Evolutionary conservation across 2,329 filamentous ascomycete species (phyloP).

Genomic region (Claviceps sp.): DNA sequence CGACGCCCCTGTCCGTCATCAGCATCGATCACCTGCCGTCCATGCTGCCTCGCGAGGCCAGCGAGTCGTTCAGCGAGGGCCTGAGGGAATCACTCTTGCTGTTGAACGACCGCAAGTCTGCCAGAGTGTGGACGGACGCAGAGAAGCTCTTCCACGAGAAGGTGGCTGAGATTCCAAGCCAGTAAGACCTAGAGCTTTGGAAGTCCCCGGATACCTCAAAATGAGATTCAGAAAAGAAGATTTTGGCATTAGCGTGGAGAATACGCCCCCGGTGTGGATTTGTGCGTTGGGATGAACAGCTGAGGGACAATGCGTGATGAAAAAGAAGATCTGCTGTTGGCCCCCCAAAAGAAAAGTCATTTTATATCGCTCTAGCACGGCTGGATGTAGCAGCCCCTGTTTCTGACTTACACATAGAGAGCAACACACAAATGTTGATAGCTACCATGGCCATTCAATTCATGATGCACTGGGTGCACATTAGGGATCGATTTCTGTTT

Average conservation of each 20-base stretch:
- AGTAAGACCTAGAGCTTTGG: background rate
- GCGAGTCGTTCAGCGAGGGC: slow-evolving; percentile 32
- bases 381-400: background rate
- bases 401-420: background rate
- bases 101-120: slow-evolving; percentile 3
- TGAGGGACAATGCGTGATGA: too few relatives aligned
- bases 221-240: background rate
- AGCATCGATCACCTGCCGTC: slow-evolving; percentile 77
- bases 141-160: slow-evolving; percentile 5
- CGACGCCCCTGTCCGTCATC: slow-evolving; percentile 53
- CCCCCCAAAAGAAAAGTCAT: background rate
- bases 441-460: too few relatives aligned
- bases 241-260: background rate
- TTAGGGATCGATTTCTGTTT: too few relatives aligned
- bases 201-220: too few relatives aligned
- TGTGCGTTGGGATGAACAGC: too few relatives aligned
- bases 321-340: too few relatives aligned
- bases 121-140: slow-evolving; percentile 4
- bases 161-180: slow-evolving; percentile 3
- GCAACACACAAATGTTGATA: too few relatives aligned
- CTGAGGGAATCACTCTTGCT: slow-evolving; percentile 3
- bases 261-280: too few relatives aligned
- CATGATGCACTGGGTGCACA: too few relatives aligned
- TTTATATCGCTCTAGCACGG: background rate
- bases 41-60: slow-evolving; percentile 74